Evolutionary conservation across 805 yeast genomes (phyloP).

Genomic region (Sungouiella blattae): DNA sequence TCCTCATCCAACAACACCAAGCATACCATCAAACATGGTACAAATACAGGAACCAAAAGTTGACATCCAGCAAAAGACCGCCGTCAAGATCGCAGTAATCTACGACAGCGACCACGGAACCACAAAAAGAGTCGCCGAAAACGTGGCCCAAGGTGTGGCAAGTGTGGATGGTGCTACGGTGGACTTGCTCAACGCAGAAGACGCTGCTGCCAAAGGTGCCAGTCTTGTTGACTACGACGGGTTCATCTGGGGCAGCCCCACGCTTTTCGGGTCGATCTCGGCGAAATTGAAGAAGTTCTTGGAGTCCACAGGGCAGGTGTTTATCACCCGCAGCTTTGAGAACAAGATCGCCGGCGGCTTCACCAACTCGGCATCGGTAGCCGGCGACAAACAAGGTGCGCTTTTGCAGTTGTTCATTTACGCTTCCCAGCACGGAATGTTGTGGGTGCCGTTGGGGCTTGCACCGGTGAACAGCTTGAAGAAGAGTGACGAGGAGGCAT

Average conservation of each 20-base stretch:
- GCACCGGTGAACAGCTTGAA: background rate
- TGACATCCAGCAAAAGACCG: no score
- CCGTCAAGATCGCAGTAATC: background rate
- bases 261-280: background rate
- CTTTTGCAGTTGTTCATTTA: background rate
- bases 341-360: background rate
- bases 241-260: background rate
- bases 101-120: background rate
- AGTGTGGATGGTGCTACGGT: background rate
- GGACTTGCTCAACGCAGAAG: background rate
- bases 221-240: background rate
- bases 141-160: background rate
- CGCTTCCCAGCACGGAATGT: background rate
- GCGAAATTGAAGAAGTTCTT: background rate
- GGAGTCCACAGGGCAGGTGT: background rate
- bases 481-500: background rate
- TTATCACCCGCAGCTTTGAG: background rate
- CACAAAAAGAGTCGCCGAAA: background rate
- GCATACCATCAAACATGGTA: no score
- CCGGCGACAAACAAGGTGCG: background rate
- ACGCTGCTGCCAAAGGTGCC: background rate
- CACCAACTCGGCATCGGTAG: background rate
- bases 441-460: background rate
- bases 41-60: no score
- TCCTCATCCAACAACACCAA: no score